Base-by-base conservation (phyloP, 176 grass and related monocot genomes). In the Tillandsia fasciculata region DNA sequence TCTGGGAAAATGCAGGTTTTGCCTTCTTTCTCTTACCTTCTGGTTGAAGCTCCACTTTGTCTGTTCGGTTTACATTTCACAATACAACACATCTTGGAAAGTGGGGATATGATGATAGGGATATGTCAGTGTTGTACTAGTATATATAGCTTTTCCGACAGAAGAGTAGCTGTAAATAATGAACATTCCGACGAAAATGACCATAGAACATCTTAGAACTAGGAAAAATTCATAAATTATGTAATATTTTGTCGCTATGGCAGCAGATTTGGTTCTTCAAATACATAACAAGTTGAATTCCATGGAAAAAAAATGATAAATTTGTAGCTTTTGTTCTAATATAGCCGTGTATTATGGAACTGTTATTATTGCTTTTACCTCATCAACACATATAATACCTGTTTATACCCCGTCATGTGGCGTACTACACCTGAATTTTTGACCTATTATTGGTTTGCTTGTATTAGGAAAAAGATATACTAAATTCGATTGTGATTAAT, bases 1-100 rank as follows among this genome's bases (percentile, higher is more conserved):
- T 77, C 10, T 77, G 74, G 74, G 74, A 77, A 54, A 77, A 77
- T 63, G 74, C 74, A 69, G 74, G 74, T 77, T 23, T 5, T 42
- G 33, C 33, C 33, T 42, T 29, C 10, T 15, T 77, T n/a, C 11
- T 13, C 26, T 54, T 14, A 24, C 3, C 50, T 33, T 13, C 10
- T 13, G 7, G 12, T 48, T 42, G 24, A 66, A 66, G 14, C 64
- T 6, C 33, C 33, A 61, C 56, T 8, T 13, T 61, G 2, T 61
- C 13, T 71, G 29, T 71, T 50, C 18, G 8, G 10, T 69, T 29
- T 10, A 69, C 15, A 15, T 69, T 11, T 50, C 10, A 8, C n/a
- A 27, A 15, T 65, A 26, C 10, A 33, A 68, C 33, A 42, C 33
- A 42, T 42, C 33, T 42, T 7, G 33, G 0, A 42, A 42, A 7